Evolutionary conservation across 176 grass and related monocot genomes (phyloP).

Genomic region (Oryza glumipatula): DNA sequence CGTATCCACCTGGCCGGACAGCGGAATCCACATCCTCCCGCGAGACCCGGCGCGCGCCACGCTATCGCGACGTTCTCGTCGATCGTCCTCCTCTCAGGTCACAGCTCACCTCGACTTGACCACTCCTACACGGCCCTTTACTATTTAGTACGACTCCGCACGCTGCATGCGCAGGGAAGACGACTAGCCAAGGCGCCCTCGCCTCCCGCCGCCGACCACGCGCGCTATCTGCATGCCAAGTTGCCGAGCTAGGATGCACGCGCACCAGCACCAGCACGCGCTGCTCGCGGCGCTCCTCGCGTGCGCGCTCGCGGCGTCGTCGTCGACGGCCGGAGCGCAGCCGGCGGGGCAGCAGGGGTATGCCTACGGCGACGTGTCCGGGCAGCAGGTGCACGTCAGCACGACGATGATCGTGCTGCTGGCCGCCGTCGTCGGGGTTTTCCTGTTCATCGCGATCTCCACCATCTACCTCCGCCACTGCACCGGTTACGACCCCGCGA

Average conservation of each 20-base stretch:
- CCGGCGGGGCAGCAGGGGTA: neutral
- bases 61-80: constrained; percentile 17
- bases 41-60: constrained; percentile 32
- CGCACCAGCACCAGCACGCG: constrained; percentile 5
- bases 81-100: neutral
- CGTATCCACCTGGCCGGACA: neutral
- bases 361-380: neutral
- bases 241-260: neutral
- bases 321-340: constrained; percentile 35
- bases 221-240: neutral
- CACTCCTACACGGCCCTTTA: neutral
- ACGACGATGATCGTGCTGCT: constrained; percentile 40
- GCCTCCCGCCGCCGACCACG: neutral
- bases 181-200: neutral
- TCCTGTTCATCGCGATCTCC: constrained; percentile 46
- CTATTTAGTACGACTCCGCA: constrained; percentile 42
- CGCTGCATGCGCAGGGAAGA: constrained; percentile 24
- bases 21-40: constrained; percentile 2
- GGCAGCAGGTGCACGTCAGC: constrained; percentile 35
- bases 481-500: constrained; percentile 18
- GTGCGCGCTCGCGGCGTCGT: neutral
- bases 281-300: constrained; percentile 32
- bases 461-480: constrained; percentile 56
- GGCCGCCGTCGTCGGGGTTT: constrained; percentile 40
- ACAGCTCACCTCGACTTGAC: neutral